These are phyloP conservation scores for Candida qinlingensis DNA, from an alignment of 805 yeast genomes.

Conservation along the genomic window DNA sequence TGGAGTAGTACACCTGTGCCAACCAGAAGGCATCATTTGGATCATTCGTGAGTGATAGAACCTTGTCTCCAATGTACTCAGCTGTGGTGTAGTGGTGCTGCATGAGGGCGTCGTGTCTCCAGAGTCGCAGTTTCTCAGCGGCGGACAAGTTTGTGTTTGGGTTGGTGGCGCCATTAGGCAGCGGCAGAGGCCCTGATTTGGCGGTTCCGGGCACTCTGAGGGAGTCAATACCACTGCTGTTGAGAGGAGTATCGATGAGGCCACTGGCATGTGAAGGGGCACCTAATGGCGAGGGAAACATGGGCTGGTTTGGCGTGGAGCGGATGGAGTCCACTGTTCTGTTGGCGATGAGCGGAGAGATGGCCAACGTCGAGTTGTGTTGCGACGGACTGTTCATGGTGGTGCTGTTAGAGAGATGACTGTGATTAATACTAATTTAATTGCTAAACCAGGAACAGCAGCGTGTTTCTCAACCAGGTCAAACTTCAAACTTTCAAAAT, in stretches of 20 bases:
- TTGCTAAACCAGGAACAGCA: too few species aligned
- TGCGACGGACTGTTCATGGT: slow-evolving; percentile 40
- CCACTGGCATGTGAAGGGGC: slow-evolving; percentile 19
- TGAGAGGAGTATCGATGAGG: slow-evolving; percentile 4
- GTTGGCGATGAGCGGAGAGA: slow-evolving; percentile 54
- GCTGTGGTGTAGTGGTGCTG: slow-evolving; percentile 91
- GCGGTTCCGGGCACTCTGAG: not conserved
- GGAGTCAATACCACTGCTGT: not conserved
- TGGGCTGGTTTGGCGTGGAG: slow-evolving; percentile 44
- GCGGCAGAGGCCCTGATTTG: not conserved
- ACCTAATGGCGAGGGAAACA: slow-evolving; percentile 30
- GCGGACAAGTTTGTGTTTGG: slow-evolving; percentile 39
- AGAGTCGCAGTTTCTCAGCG: slow-evolving; percentile 77
- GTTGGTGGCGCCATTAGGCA: not conserved
- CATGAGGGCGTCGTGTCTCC: slow-evolving; percentile 92
- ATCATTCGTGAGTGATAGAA: slow-evolving; percentile 75
- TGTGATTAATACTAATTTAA: too few species aligned
- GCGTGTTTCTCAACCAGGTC: too few species aligned
- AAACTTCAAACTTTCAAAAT: not conserved
- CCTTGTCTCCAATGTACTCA: slow-evolving; percentile 86
- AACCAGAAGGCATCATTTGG: slow-evolving; percentile 95
- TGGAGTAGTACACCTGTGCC: slow-evolving; percentile 79
- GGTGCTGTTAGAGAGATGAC: too few species aligned
- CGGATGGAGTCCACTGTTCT: slow-evolving; percentile 33
- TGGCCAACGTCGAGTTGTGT: slow-evolving; percentile 67